Base-by-base conservation (phyloP, 331 rosid genomes). In the Stylosanthes scabra region DNA sequence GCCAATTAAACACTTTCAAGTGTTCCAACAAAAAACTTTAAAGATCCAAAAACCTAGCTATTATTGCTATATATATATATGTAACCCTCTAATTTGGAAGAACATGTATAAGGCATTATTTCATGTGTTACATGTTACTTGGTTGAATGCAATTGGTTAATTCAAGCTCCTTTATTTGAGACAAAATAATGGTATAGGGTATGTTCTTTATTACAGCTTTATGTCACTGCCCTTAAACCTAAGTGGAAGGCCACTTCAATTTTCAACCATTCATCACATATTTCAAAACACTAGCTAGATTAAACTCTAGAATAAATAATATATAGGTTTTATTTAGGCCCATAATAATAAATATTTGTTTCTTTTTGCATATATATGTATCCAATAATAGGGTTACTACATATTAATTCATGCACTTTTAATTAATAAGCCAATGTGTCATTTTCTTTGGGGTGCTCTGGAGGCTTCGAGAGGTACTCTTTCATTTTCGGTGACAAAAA, bases 101-200 rank as follows among this genome's bases (percentile, higher is more conserved):
- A 51, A 56, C 3, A 31, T 31, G 37, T 3, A 31, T 5, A 31
- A 20, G 42, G 13, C 8, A n/a, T 41, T 8, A 5, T 14, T 41
- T 41, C 25, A 5, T 14, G 14, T 9, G 29, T 10, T 15, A 55
- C 13, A 6, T 6, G 44, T 7, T 29, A 59, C 7, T 11, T 59
- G 64, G 64, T 59, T 1, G 6, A 46, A 25, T 69, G 44, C 50
- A 50, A 37, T 55, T 68, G 68, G 72, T 47, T 64, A 41, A 46
- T 4, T 63, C 15, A 4, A 51, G 56, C 28, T 51, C 12, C 39
- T 9, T 37, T 3, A 11, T 61, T 68, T 77, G 51, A 11, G 65
- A 77, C 71, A 77, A 62, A 77, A 52, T 61, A 40, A 76, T 68
- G 37, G 2, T 40, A 12, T 28, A 31, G 37, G 42, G 52, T 55